Base-by-base conservation (phyloP, 768 basidiomycete species). In the Trametes villosa region DNA sequence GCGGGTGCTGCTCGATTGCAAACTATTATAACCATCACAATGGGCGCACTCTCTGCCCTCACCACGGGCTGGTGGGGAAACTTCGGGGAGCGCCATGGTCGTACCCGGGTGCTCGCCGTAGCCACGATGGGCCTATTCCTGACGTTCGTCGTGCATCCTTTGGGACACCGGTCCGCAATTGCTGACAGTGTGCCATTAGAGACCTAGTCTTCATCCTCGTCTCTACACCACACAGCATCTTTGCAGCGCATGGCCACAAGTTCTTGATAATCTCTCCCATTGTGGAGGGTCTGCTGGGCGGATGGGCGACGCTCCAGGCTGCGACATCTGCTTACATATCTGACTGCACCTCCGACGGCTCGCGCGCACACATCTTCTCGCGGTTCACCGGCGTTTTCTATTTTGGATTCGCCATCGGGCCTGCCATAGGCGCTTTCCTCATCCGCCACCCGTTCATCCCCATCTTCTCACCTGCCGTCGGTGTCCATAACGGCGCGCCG, bases 11-110 rank as follows among this genome's bases (percentile, higher is more conserved):
- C 88, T 24, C 80, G 78, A 57, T 81, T 92, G n/a, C 91, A 92
- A 74, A 87, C 87, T 8, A 82, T 85, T 50, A 85, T 96, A 73
- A 87, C 87, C 2, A 86, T 90, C 12, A 81, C 81, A 9, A 89
- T 91, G 86, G 93, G 91, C 52, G 70, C 84, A 8, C 78, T 97
- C 40, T 89, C 91, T 52, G 91, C 92, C 1, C 75, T 92, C 47
- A 91, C 90, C 4, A 92, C 92, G 0, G 92, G 90, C 0, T 91
- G 88, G 76, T 97, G 94, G 94, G 91, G 91, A 52, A 82, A 86
- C 49, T 83, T 87, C 41, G 88, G 91, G 11, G 94, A 96, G 71
- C 74, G 79, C 9, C 76, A 86, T 63, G 94, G 94, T 11, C 82
- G 94, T 34, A 94, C 88, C 48, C 82, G 81, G 26, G 83, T 96